These are phyloP conservation scores for Fomes fomentarius DNA, from an alignment of 1,284 basidiomycete genomes.

Conservation along the genomic window DNA sequence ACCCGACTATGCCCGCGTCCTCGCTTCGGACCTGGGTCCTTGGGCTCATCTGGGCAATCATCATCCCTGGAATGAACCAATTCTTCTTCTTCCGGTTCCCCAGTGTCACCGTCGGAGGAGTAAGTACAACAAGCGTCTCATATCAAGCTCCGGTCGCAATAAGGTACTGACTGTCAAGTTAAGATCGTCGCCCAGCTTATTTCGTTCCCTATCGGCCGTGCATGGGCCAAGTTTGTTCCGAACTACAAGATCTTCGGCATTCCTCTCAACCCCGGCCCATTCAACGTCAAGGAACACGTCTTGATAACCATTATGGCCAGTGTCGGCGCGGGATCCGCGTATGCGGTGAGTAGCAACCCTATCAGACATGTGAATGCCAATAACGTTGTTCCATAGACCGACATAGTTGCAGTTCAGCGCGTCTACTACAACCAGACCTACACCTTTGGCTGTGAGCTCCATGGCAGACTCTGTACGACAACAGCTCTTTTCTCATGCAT, in stretches of 20 bases:
- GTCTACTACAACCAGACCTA: slow-evolving; percentile 55
- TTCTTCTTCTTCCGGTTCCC: slow-evolving; percentile 49
- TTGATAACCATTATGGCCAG: slow-evolving; percentile 79
- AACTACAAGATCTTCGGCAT: slow-evolving; percentile 43
- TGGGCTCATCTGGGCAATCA: slow-evolving; percentile 49
- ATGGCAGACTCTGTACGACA: too few species aligned
- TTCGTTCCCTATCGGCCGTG: slow-evolving; percentile 64
- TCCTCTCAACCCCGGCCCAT: slow-evolving; percentile 70
- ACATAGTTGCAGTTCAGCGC: slow-evolving; percentile 66
- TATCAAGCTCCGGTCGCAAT: slow-evolving; percentile 5
- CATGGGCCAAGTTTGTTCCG: slow-evolving; percentile 62
- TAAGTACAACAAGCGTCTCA: slow-evolving; percentile 16
- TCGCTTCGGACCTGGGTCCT: slow-evolving; percentile 64
- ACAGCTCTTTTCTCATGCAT: background rate
- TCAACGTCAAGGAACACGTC: slow-evolving; percentile 75
- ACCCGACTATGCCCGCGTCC: slow-evolving; percentile 59
- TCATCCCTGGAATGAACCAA: slow-evolving; percentile 48
- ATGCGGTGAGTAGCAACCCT: slow-evolving; percentile 42
- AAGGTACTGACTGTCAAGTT: background rate
- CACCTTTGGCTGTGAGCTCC: slow-evolving; percentile 49
- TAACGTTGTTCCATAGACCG: slow-evolving; percentile 38
- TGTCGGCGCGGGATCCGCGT: slow-evolving; percentile 63
- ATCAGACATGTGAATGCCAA: background rate
- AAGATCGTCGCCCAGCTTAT: slow-evolving; percentile 65
- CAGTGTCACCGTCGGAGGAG: slow-evolving; percentile 32